These are phyloP conservation scores for Daldinia bambusicola DNA, from an alignment of 495 filamentous ascomycete genomes.

Conservation along the genomic window DNA sequence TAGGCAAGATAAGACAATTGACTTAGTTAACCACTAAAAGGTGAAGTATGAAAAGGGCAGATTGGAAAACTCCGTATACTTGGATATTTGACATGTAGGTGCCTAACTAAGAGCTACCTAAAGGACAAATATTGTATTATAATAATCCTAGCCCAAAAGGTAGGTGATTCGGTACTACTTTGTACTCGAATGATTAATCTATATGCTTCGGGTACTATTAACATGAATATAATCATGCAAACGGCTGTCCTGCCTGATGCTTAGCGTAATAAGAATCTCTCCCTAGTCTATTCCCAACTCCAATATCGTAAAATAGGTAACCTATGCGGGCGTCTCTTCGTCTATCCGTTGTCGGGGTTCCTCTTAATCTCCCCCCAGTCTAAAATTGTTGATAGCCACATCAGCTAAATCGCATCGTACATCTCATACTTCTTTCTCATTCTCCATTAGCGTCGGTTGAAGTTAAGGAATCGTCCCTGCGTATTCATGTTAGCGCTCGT, in stretches of 20 bases:
- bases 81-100: no score
- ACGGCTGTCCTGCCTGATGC: not conserved
- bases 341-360: not conserved
- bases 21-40: not conserved
- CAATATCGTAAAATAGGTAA: not conserved
- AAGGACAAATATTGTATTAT: no score
- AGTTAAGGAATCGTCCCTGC: slow-evolving; percentile 72
- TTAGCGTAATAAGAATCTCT: not conserved
- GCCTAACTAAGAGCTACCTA: no score
- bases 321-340: not conserved
- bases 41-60: not conserved
- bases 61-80: no score
- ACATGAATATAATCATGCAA: slow-evolving; percentile 4
- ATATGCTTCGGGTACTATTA: not conserved
- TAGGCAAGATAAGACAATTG: no score
- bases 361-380: not conserved
- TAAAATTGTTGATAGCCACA: not conserved
- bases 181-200: not conserved
- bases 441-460: slow-evolving; percentile 65
- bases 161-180: no score
- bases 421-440: not conserved
- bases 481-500: slow-evolving; percentile 36
- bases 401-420: slow-evolving; percentile 17
- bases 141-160: no score
- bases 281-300: not conserved